phyloP scores from a whole-genome alignment of 441 rosid species.

The Sinapis alba region DNA sequence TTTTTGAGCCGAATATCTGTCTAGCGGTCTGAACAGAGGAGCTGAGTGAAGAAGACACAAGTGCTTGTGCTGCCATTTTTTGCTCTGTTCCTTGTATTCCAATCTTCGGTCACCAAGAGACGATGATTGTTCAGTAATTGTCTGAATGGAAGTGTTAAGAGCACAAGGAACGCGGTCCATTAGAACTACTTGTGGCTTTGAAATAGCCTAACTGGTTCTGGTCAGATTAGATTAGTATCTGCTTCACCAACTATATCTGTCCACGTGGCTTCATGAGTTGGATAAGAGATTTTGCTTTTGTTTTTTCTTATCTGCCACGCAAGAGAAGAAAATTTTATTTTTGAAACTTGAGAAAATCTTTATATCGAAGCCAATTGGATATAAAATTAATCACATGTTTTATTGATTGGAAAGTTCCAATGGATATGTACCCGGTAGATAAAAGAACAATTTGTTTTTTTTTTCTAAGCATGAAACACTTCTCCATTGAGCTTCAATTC shows the following conservation, averaged over 20 bases:
- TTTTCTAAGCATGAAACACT: too few species aligned
- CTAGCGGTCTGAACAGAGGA: conserved; percentile 79
- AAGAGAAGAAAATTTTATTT: too few species aligned
- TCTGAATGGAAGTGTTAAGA: not conserved
- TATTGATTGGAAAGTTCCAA: not conserved
- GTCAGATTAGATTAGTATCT: conserved; percentile 66
- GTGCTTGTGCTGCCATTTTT: conserved; percentile 86
- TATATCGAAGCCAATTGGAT: conserved; percentile 9
- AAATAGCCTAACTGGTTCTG: conserved; percentile 37
- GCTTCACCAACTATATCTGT: conserved; percentile 57
- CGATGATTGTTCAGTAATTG: conserved; percentile 19
- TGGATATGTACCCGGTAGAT: too few species aligned
- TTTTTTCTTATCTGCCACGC: conserved; percentile 26
- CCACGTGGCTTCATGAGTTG: conserved; percentile 54
- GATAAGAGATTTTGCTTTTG: conserved; percentile 55
- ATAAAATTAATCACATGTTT: not conserved
- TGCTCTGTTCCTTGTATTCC: not conserved
- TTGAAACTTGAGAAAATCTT: too few species aligned
- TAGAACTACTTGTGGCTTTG: conserved; percentile 38
- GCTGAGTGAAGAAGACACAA: conserved; percentile 78
- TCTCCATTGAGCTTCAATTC: too few species aligned
- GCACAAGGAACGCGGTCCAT: conserved; percentile 28
- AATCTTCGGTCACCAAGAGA: conserved; percentile 34
- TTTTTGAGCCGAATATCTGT: conserved; percentile 62
- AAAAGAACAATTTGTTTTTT: too few species aligned